These are phyloP conservation scores for Penium margaritaceum DNA, from an alignment of 139 green algal species.

Conservation along the genomic window DNA sequence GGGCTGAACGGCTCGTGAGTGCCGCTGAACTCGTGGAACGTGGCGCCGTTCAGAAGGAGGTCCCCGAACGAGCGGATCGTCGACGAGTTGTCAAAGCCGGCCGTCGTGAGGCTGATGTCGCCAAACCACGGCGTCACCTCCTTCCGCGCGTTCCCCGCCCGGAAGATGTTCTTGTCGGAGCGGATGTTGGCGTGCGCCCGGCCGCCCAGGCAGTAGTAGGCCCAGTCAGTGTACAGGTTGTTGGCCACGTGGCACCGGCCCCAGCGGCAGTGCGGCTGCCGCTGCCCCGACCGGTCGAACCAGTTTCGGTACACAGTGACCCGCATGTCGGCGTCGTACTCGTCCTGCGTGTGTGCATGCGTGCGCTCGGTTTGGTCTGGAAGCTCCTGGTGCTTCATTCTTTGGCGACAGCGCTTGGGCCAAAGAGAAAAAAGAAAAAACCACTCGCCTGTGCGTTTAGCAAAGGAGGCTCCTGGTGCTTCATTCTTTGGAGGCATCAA, in stretches of 20 bases:
- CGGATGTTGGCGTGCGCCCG: conserved; percentile 6
- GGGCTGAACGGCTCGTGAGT: not conserved
- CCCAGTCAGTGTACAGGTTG: conserved; percentile 20
- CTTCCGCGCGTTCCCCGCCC: not conserved
- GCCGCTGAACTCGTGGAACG: conserved; percentile 14
- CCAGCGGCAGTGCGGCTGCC: conserved; percentile 20
- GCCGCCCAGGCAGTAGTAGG: conserved; percentile 20
- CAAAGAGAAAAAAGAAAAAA: too few species aligned
- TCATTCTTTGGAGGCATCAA: too few species aligned
- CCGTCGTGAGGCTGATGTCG: not conserved
- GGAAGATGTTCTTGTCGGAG: conserved; percentile 1
- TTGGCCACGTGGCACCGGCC: conserved; percentile 20
- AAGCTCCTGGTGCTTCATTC: too few species aligned
- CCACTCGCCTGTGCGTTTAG: too few species aligned
- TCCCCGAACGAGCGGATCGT: conserved; percentile 12
- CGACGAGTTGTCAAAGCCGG: conserved; percentile 14
- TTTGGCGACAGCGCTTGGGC: too few species aligned
- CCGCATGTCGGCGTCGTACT: conserved; percentile 10
- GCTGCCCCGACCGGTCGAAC: not conserved
- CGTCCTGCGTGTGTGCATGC: too few species aligned
- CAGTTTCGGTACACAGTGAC: conserved; percentile 19
- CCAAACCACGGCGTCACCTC: conserved; percentile 22
- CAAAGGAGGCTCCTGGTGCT: too few species aligned
- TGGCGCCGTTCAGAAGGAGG: conserved; percentile 14
- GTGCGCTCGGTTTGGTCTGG: too few species aligned